Percentiles rank a stretch among this genome's conserved stretches.
Conservation (phyloP, 1,284 basidiomycete genomes). For the Coniferiporia weirii region DNA sequence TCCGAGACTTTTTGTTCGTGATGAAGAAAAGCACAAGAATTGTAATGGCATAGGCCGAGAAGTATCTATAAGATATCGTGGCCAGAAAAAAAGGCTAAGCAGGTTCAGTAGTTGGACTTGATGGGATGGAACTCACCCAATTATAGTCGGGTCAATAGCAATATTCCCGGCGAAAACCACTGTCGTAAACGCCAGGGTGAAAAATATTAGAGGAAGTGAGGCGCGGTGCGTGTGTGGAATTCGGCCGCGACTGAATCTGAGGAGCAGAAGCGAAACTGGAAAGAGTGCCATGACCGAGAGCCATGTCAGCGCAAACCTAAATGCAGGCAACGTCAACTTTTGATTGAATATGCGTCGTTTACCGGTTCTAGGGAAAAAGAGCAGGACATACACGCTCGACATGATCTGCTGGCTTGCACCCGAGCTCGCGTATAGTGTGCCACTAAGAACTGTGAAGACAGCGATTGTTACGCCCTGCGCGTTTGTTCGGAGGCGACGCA, state of each 20-base stretch:
- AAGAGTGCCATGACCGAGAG: constrained; percentile 60
- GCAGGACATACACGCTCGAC: constrained; percentile 48
- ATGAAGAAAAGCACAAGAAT: constrained; percentile 43
- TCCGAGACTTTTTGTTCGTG: constrained; percentile 46
- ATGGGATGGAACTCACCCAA: constrained; percentile 39
- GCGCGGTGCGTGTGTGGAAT: constrained; percentile 42
- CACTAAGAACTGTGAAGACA: constrained; percentile 46
- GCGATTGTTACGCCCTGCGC: constrained; percentile 51
- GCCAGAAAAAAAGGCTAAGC: no score
- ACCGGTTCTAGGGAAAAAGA: constrained; percentile 6
- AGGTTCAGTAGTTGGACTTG: no score
- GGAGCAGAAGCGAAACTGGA: constrained; percentile 51
- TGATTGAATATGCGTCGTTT: background rate
- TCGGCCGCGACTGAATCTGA: constrained; percentile 60
- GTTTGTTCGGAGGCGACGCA: constrained; percentile 46
- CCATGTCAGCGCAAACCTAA: constrained; percentile 59
- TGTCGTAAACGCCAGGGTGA: constrained; percentile 40
- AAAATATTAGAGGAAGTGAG: constrained; percentile 34
- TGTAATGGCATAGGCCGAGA: constrained; percentile 51
- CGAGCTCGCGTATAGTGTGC: constrained; percentile 53
- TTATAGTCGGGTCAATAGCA: constrained; percentile 46
- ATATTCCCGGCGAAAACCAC: constrained; percentile 57
- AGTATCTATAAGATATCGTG: constrained; percentile 41
- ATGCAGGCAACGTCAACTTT: background rate
- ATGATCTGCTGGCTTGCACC: constrained; percentile 47